Evolutionary conservation across 1,284 basidiomycete species (phyloP).

Genomic region (Fomitopsis schrenkii): DNA sequence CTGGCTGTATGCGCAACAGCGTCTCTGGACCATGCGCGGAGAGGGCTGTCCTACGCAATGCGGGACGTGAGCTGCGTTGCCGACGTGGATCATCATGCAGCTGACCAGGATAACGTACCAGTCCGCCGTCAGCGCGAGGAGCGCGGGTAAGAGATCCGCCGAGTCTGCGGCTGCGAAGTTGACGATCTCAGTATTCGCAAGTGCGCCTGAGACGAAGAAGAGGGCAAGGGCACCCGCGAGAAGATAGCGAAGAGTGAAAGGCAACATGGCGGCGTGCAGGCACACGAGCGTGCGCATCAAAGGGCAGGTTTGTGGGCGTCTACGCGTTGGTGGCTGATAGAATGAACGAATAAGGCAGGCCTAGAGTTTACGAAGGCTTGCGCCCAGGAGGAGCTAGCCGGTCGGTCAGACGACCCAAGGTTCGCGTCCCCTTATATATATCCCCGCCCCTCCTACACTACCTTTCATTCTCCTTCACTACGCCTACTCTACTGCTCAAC

Average conservation of each 20-base stretch:
- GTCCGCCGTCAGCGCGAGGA: conserved; percentile 20
- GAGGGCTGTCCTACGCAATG: conserved; percentile 28
- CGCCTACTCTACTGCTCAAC: neutral
- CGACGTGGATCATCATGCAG: neutral
- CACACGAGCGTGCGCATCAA: neutral
- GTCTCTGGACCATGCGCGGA: conserved; percentile 24
- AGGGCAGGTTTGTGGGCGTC: neutral
- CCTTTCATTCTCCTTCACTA: neutral
- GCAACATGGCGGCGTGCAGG: neutral
- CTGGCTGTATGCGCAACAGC: conserved; percentile 37
- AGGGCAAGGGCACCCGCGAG: neutral
- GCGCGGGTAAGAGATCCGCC: conserved; percentile 6
- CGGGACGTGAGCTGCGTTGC: neutral
- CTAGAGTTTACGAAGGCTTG: neutral
- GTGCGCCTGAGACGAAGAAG: conserved; percentile 5
- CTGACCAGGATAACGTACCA: conserved; percentile 32
- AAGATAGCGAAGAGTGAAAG: neutral
- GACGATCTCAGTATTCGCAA: conserved; percentile 64
- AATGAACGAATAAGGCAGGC: conserved; percentile 3
- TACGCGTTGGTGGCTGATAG: neutral
- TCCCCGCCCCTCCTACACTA: neutral
- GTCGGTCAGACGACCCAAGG: neutral
- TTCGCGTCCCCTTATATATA: neutral
- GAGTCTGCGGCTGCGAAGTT: conserved; percentile 42
- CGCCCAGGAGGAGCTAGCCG: neutral